Evolutionary conservation across 2,329 filamentous ascomycete genomes (phyloP), one percentile per base, ranked within the genome.

Genomic region (Fusarium devonianum): DNA sequence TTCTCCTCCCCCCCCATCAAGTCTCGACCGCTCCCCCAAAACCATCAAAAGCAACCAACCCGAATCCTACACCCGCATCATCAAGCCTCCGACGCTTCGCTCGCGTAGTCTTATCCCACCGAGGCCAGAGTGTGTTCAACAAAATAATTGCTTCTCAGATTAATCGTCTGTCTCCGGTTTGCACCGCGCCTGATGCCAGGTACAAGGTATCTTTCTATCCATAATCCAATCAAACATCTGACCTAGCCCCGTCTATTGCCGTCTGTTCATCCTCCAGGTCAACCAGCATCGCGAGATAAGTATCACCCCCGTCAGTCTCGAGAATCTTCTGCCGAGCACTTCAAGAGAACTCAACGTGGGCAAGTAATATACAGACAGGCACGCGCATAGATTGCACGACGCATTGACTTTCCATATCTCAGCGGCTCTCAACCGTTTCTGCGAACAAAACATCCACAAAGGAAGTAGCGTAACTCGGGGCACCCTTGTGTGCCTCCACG

Each of bases 371-470:
- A 42, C 21, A 42, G 7, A 21, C 14, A 29, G 19, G 13, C 22
- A 29, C 22, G 12, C 29, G 26, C 25, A 18, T 22, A 7, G n/a
- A 16, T 10, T 36, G 19, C 14, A 33, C 22, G 34, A 38, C n/a
- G n/a, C 4, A 6, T 35, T 26, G 17, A 14, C 16, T 9, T 16
- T 44, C 29, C 16, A n/a, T 19, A 11, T 21, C 35, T 47, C 34
- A 60, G 29, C 62, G 62, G 21, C 46, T 50, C 35, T 65, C 62
- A 10, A 65, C 51, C 5, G 62, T 64, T 36, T 64, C 62, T 13
- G 60, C 51, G 37, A 65, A 62, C 40, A 65, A 49, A 9, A 55
- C 38, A 48, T 65, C 62, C 11, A 65, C 62, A 52, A 65, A 65
- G 34, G 60, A 64, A 7, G 39, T 33, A 19, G 50, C 46, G 21